Base-by-base conservation (phyloP, 345 rosid species). In the Populus nigra region DNA sequence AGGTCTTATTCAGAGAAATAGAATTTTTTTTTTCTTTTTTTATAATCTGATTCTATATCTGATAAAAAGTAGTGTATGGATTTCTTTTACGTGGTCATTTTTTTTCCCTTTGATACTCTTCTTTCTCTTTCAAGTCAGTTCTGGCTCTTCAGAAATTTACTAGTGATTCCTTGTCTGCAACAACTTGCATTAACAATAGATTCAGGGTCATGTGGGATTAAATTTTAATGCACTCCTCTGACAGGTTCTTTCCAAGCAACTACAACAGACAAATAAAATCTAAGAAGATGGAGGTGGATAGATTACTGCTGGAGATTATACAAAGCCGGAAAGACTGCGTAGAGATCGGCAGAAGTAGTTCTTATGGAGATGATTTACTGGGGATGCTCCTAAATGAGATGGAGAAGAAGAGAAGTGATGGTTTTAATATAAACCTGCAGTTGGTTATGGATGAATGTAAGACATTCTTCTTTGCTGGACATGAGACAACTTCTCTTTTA, bases 391-490 rank as follows among this genome's bases (percentile, higher is more conserved):
- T 96, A 13, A 85, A 89, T 73, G 97, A 92, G 65, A 91, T 89
- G 94, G 88, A 90, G 57, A 89, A 83, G 11, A 86, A 87, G 73
- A 82, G 57, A 61, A 29, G 77, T 62, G 81, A 81, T 67, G 88
- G 86, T 4, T 85, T 85, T 53, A 80, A 82, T 66, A 67, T 88
- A 57, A 88, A 88, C 74, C 76, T 89, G n/a, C 99, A 93, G 77
- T 53, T 93, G 84, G 89, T 96, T 49, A 93, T 96, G 99, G 99
- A 96, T 69, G 97, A 93, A 70, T 92, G 97, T 88, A 96, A 96
- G 67, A 96, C 99, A 38, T 93, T 96, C 86, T 93, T 93, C 87
- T 96, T 96, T 70, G 95, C 97, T 7, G 99, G 99, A 47, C 98
- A 96, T 72, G 99, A 96, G 83, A 93, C 99, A 16, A 92, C 98